Base-by-base conservation (phyloP, 2,329 filamentous ascomycete genomes). In the Ploettnerulaceae sp. region DNA sequence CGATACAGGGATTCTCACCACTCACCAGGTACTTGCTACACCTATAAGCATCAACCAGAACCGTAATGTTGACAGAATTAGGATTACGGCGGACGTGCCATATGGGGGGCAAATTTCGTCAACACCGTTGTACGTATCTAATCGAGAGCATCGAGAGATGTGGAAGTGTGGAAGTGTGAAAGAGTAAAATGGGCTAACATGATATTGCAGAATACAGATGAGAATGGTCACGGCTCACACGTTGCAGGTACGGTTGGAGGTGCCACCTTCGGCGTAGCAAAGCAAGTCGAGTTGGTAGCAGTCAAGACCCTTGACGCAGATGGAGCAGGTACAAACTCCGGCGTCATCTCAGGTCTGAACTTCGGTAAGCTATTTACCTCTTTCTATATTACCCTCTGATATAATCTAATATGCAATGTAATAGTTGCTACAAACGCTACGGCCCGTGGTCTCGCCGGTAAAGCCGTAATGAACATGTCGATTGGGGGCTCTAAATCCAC, bases 311-410 rank as follows among this genome's bases (percentile, higher is more conserved):
- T 66, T 7, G 56, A 61, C 39, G 54, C 52, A 7, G 35, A 51
- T 32, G 68, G 68, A 47, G 67, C 66, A 21, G 76, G 75, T 32
- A 65, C 69, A 46, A 76, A 71, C 62, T 70, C 72, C 14, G 52
- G 48, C 44, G 69, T 84, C 42, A 70, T 85, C 38, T 64, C 70
- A n/a, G 81, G 80, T 51, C 73, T 84, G 58, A 64, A 47, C 61
- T 70, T 54, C 62, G 67, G 43, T 70, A 64, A 32, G 75, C 73
- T 72, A n/a, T n/a, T n/a, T n/a, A n/a, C 68, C 60, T 68, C 69
- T 24, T 44, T 68, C 82, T 45, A 68, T 82, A 36, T 69, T 18
- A 79, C 78, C 51, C 73, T 82, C 65, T 69, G 80, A 56, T 82
- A 59, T 51, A 69, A 79, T 15, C 18, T 9, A 17, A 39, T 36